phyloP scores from a whole-genome alignment of 768 basidiomycete species.

The Candolleomyces efflorescens region DNA sequence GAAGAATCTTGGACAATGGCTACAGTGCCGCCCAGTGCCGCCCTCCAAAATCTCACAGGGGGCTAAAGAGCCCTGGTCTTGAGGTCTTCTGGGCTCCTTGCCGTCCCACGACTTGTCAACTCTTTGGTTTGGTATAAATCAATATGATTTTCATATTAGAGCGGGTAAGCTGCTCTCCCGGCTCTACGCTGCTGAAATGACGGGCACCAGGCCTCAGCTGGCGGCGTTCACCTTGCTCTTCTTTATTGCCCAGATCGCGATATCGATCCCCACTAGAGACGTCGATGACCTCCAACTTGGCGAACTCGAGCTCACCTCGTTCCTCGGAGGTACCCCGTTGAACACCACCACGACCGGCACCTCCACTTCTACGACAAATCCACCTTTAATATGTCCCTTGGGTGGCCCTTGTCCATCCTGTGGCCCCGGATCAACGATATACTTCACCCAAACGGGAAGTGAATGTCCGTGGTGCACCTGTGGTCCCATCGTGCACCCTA shows the following conservation, averaged over 20 bases:
- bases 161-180: too few species aligned
- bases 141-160: too few species aligned
- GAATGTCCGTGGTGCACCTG: slow-evolving; percentile 5
- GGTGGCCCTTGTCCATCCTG: slow-evolving; percentile 1
- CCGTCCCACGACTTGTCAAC: too few species aligned
- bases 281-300: not conserved
- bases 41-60: too few species aligned
- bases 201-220: not conserved
- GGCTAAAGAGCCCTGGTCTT: too few species aligned
- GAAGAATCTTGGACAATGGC: too few species aligned
- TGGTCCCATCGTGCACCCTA: not conserved
- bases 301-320: not conserved
- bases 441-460: not conserved
- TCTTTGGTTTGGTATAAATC: too few species aligned
- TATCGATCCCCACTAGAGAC: not conserved
- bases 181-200: too few species aligned
- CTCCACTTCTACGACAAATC: not conserved
- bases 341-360: not conserved
- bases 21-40: too few species aligned
- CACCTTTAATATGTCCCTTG: not conserved
- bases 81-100: too few species aligned
- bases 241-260: not conserved
- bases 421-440: not conserved
- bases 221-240: not conserved
- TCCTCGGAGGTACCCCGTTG: not conserved